A percentile compares a stretch with the other conserved stretches of the same genome.
phyloP scores from a whole-genome alignment of 768 basidiomycete genomes.

The Pisolithus orientalis region DNA sequence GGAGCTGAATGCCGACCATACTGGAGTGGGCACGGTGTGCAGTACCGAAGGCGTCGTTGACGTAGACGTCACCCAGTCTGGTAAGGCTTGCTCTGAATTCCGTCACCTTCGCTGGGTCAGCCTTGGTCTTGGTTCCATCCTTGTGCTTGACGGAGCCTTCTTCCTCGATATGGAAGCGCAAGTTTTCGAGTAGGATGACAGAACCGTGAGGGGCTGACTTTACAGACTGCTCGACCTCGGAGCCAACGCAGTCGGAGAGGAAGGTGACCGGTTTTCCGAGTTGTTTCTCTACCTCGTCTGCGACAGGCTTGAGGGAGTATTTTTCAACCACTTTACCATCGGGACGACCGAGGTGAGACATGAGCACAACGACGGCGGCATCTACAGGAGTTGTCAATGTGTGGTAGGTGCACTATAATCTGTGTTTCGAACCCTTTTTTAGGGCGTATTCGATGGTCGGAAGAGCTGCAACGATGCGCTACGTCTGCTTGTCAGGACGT shows the following conservation, averaged over 20 bases:
- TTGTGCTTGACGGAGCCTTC: conserved; percentile 92
- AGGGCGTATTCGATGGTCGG: conserved; percentile 94
- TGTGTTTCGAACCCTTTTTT: conserved; percentile 55
- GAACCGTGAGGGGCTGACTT: conserved; percentile 52
- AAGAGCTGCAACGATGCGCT: conserved; percentile 96
- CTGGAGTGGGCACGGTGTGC: conserved; percentile 98
- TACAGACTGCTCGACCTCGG: conserved; percentile 77
- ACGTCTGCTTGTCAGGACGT: conserved; percentile 8
- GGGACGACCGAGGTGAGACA: conserved; percentile 97
- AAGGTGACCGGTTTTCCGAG: conserved; percentile 74
- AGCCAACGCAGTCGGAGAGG: conserved; percentile 78
- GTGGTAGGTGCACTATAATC: neutral
- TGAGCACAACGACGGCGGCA: conserved; percentile 79
- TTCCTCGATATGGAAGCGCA: conserved; percentile 98
- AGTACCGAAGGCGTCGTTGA: conserved; percentile 99
- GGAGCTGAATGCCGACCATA: conserved; percentile 95
- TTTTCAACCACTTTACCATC: conserved; percentile 87
- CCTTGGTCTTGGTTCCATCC: conserved; percentile 93
- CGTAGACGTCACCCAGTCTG: conserved; percentile 88
- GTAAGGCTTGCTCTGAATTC: conserved; percentile 87
- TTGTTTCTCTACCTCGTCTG: conserved; percentile 69
- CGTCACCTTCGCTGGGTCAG: conserved; percentile 72
- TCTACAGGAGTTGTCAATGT: conserved; percentile 33
- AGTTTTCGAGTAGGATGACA: conserved; percentile 90
- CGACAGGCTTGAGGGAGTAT: conserved; percentile 86